These are phyloP conservation scores for Tillandsia fasciculata DNA, from an alignment of 176 grass and related monocot species.

Conservation along the genomic window DNA sequence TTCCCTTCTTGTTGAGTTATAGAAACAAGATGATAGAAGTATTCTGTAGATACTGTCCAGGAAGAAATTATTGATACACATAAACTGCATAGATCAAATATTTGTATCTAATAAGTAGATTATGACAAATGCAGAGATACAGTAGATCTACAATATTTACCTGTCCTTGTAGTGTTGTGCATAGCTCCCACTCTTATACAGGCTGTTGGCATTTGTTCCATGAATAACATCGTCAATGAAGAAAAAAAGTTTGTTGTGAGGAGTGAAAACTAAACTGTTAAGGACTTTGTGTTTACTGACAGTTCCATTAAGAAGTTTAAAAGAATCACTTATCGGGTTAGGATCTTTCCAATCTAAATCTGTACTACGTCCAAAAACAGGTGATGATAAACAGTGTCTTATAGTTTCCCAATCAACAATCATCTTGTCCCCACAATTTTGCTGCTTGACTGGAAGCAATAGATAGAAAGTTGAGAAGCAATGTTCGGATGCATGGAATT, in stretches of 20 bases:
- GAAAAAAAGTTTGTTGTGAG: conserved; percentile 58
- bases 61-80: no score
- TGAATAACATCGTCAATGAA: conserved; percentile 56
- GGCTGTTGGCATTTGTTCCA: conserved; percentile 47
- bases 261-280: conserved; percentile 75
- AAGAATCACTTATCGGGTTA: conserved; percentile 31
- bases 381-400: conserved; percentile 67
- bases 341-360: conserved; percentile 18
- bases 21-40: no score
- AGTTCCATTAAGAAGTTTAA: conserved; percentile 53
- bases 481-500: conserved; percentile 19
- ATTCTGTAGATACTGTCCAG: no score
- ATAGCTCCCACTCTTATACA: conserved; percentile 35
- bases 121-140: neutral
- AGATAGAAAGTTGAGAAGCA: conserved; percentile 64
- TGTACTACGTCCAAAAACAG: conserved; percentile 40
- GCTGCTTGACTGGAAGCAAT: conserved; percentile 67
- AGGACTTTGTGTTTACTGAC: conserved; percentile 59
- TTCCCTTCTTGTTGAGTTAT: no score
- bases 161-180: conserved; percentile 50
- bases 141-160: conserved; percentile 24
- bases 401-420: conserved; percentile 75
- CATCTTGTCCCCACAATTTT: conserved; percentile 38
- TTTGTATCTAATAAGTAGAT: neutral
- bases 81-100: neutral